Evolutionary conservation across 2,329 filamentous ascomycete species (phyloP), one percentile per base, ranked within the genome.

Genomic region (Ophiocordyceps camponoti-rufipedis): DNA sequence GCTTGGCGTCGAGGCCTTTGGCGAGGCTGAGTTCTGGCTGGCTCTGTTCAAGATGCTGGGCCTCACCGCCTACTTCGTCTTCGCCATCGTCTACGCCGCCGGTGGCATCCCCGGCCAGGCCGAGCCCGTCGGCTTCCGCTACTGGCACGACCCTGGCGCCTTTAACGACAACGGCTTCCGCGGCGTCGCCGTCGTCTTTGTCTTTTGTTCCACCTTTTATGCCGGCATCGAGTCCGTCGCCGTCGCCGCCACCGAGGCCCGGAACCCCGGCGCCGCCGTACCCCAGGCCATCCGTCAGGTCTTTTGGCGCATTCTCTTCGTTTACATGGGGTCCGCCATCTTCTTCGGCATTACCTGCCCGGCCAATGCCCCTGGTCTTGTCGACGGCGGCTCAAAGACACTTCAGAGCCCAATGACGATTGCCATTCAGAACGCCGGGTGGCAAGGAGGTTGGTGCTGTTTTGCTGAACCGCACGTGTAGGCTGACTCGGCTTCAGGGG

Each of bases 11-110:
- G 75, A 79, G 52, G 75, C 79, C 4, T 88, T 86, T 56, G 83
- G 83, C 13, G 83, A 88, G 56, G 76, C 81, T 10, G 84, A 89
- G 56, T 86, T 87, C 55, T 87, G 82, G 80, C 72, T 87, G 47
- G 79, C 82, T 1, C 69, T 81, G 14, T 62, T 86, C 56, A 88
- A 88, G 56, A 70, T 87, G 5, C 57, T 78, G 3, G 80, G 80
- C 1, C 64, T 87, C 1, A 63, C 82, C 2, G 80, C 80, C 1
- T 85, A 82, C 59, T 83, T 84, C 58, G 65, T 87, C 51, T 85
- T 86, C 54, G 73, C 80, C 44, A 81, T 85, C 48, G 65, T 85
- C 47, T 82, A 85, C 52, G 76, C 79, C 1, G 70, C 79, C 0
- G 82, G 78, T 2, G 80, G 81, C n/a, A 58, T 80, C 11, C 62